Conservation (phyloP, 129 eudicot genomes). For the Flaveria linearis region DNA sequence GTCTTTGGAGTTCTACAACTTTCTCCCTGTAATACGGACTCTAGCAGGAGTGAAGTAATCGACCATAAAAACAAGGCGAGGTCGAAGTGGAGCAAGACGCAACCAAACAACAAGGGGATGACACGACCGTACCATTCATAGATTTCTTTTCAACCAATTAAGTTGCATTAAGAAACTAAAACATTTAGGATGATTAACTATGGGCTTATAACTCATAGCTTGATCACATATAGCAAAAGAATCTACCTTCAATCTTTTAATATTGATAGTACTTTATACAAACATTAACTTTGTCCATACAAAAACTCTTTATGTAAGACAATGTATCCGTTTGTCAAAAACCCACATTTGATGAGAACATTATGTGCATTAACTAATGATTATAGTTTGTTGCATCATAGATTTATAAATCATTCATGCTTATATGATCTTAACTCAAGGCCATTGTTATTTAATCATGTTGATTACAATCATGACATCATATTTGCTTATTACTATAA, state of each 20-base stretch:
- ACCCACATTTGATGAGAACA: neutral
- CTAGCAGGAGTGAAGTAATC: slow-evolving; percentile 63
- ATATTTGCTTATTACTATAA: neutral
- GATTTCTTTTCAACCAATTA: slow-evolving; percentile 53
- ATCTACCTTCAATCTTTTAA: slow-evolving; percentile 4
- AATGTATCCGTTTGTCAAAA: neutral
- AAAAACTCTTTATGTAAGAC: neutral
- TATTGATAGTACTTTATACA: neutral
- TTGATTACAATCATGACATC: neutral
- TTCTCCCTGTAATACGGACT: slow-evolving; percentile 71
- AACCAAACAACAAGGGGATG: slow-evolving; percentile 20
- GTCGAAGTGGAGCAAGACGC: slow-evolving; percentile 53
- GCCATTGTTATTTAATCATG: neutral
- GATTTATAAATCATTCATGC: neutral
- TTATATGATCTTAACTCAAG: neutral
- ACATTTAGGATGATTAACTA: slow-evolving; percentile 29
- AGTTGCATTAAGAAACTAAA: slow-evolving; percentile 7
- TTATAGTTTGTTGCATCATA: neutral
- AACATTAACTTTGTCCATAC: neutral
- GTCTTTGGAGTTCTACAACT: slow-evolving; percentile 62
- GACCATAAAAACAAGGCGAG: slow-evolving; percentile 45
- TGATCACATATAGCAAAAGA: neutral
- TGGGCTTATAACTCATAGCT: slow-evolving; percentile 20
- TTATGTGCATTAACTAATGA: neutral
- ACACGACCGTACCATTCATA: slow-evolving; percentile 44